These are phyloP conservation scores for Rhypophila decipiens DNA, from an alignment of 495 filamentous ascomycete species.

Conservation along the genomic window DNA sequence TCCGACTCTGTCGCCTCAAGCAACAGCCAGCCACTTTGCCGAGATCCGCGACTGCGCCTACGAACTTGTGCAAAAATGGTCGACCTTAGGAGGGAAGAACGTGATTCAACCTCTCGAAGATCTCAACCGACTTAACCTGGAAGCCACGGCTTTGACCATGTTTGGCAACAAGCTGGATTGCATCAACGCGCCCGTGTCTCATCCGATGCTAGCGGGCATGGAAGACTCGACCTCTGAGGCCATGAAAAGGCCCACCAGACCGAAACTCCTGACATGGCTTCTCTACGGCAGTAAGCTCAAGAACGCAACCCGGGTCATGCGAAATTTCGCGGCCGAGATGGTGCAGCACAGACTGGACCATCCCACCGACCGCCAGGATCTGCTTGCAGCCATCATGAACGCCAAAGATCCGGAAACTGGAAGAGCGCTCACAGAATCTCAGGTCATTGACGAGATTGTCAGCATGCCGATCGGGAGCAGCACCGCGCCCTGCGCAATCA, in stretches of 20 bases:
- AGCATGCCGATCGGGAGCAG: constrained; percentile 46
- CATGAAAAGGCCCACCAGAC: constrained; percentile 48
- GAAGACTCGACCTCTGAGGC: constrained; percentile 54
- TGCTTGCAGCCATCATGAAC: constrained; percentile 61
- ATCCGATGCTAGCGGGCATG: constrained; percentile 63
- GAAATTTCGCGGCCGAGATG: constrained; percentile 49
- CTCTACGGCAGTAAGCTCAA: constrained; percentile 49
- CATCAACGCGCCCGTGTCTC: constrained; percentile 52
- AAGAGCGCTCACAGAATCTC: constrained; percentile 47
- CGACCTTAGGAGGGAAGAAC: constrained; percentile 43
- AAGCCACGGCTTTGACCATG: constrained; percentile 54
- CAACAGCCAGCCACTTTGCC: constrained; percentile 55
- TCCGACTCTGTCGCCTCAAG: constrained; percentile 58
- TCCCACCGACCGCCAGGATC: constrained; percentile 56
- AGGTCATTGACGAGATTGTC: constrained; percentile 63
- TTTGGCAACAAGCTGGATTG: constrained; percentile 66
- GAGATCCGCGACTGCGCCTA: constrained; percentile 60
- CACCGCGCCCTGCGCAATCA: constrained; percentile 44
- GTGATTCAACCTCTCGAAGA: constrained; percentile 54
- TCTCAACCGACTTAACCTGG: constrained; percentile 65
- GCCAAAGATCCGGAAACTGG: constrained; percentile 62
- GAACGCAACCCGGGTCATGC: constrained; percentile 46
- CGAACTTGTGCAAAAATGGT: constrained; percentile 68
- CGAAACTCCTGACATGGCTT: constrained; percentile 49
- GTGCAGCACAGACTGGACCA: constrained; percentile 51